Evolutionary conservation across 2,329 filamentous ascomycete genomes (phyloP), one percentile per base, ranked within the genome.

Genomic region (Zasmidium cellare): DNA sequence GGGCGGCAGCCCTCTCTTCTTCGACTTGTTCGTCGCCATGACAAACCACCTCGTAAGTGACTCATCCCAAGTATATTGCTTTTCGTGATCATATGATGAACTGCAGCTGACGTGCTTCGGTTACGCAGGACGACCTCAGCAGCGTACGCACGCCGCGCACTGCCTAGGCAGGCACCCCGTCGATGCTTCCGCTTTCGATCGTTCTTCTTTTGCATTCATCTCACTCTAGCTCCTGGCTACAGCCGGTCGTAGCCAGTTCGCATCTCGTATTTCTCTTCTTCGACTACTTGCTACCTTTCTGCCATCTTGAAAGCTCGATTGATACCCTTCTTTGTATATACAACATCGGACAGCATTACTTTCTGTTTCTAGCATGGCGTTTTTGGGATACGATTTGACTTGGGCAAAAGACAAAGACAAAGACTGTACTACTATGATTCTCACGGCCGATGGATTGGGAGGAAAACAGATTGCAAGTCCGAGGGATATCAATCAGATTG

Each of bases 1-100:
- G 61, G 92, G 92, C 24, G 91, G 91, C 54, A 89, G 89, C 70
- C 58, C 67, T 18, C 80, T 96, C 58, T 96, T 96, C 79, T 97
- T 96, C 72, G 92, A 96, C 72, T 80, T 96, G 46, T 97, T 96
- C 73, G 92, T 96, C 51, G 91, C 92, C 18, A 85, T 96, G 76
- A 92, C 90, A 76, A 96, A 96, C 73, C 91, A 96, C 71, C 89
- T 96, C 71, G 25, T 28, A 28, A n/a, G 90, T 81, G 86, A 73
- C 88, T 75, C 57, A 47, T 46, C 14, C 24, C 25, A 18, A 6
- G 23, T 28, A 12, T 24, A 46, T 46, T 49, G 35, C 52, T 45
- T 28, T 41, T 41, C 6, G n/a, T 5, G 35, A 18, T 41, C 35
- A 41, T 41, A 14, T 41, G 35, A 31, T 56, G 46, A 12, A 38